These are phyloP conservation scores for Termitomyces sp. DNA, from an alignment of 768 basidiomycete genomes.

Conservation along the genomic window DNA sequence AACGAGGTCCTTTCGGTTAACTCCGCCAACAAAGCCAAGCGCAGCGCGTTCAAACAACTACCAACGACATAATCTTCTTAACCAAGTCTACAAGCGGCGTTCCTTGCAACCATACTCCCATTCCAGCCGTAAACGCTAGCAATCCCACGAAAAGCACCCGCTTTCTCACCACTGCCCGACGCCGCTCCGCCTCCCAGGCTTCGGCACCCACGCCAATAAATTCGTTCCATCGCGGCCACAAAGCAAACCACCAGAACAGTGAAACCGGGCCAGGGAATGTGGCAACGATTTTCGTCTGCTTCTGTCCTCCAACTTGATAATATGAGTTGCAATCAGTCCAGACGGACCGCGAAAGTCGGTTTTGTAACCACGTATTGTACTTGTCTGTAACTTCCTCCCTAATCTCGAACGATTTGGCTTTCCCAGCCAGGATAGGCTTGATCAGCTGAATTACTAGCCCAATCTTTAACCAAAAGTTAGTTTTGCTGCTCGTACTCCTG, in stretches of 20 bases:
- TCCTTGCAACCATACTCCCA: slow-evolving; percentile 7
- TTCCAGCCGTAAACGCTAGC: slow-evolving; percentile 17
- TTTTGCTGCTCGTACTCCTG: slow-evolving; percentile 10
- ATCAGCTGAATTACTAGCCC: slow-evolving; percentile 45
- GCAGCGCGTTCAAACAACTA: slow-evolving; percentile 12
- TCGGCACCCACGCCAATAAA: slow-evolving; percentile 40
- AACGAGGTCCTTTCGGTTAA: slow-evolving; percentile 16
- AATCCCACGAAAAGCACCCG: slow-evolving; percentile 21
- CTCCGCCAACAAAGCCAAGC: slow-evolving; percentile 16
- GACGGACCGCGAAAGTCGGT: slow-evolving; percentile 42
- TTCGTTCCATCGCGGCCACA: slow-evolving; percentile 37
- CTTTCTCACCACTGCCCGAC: slow-evolving; percentile 17
- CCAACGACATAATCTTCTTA: slow-evolving; percentile 7
- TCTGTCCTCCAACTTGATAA: slow-evolving; percentile 37
- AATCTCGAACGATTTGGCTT: slow-evolving; percentile 48
- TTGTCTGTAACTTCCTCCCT: slow-evolving; percentile 39
- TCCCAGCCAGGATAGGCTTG: slow-evolving; percentile 46
- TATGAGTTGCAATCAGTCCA: slow-evolving; percentile 55
- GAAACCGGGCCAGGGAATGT: slow-evolving; percentile 53
- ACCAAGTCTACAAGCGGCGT: slow-evolving; percentile 4
- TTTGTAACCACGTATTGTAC: slow-evolving; percentile 53
- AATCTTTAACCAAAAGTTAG: slow-evolving; percentile 33
- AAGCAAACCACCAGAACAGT: slow-evolving; percentile 51
- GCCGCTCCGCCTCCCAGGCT: slow-evolving; percentile 30
- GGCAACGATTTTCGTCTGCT: slow-evolving; percentile 38